Percentiles rank a stretch among this genome's conserved stretches.
These are phyloP conservation scores for Hypoxylon sp. DNA, from an alignment of 2,329 filamentous ascomycete genomes.

Conservation along the genomic window DNA sequence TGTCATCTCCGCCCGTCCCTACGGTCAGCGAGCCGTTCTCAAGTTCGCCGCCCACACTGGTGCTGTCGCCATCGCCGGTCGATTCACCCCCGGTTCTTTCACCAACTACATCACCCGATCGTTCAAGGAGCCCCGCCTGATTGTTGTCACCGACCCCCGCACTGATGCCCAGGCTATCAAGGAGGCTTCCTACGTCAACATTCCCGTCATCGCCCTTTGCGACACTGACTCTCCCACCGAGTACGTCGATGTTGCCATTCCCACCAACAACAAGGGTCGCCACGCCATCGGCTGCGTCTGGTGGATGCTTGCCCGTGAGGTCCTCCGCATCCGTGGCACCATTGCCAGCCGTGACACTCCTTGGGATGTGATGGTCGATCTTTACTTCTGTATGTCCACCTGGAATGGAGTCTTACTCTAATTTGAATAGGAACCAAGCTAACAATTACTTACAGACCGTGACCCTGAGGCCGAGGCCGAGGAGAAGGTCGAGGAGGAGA, in stretches of 20 bases:
- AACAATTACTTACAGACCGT: conserved; percentile 73
- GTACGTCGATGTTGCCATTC: conserved; percentile 99
- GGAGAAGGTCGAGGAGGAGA: conserved; percentile 96
- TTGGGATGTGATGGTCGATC: conserved; percentile 99
- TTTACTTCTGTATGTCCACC: conserved; percentile 89
- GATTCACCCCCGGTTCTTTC: conserved; percentile 99
- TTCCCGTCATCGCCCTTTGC: conserved; percentile 98
- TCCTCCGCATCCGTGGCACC: conserved; percentile 97
- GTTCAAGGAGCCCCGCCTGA: conserved; percentile 99
- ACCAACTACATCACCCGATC: conserved; percentile 99
- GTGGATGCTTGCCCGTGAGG: conserved; percentile 99
- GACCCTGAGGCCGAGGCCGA: conserved; percentile 99
- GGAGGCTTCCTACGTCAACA: conserved; percentile 99
- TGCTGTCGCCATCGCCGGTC: conserved; percentile 97
- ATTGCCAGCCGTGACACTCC: conserved; percentile 95
- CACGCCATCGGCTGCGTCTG: conserved; percentile 98
- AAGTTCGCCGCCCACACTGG: conserved; percentile 99
- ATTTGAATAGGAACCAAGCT: conserved; percentile 23
- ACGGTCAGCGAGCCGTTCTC: conserved; percentile 98
- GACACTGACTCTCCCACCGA: conserved; percentile 99
- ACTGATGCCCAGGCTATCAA: conserved; percentile 99
- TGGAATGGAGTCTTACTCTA: not conserved
- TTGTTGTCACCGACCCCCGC: conserved; percentile 99
- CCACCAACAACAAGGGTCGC: conserved; percentile 99
- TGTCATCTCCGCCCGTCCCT: conserved; percentile 99